Conservation (phyloP, 345 rosid species). For the Gossypium longicalyx region DNA sequence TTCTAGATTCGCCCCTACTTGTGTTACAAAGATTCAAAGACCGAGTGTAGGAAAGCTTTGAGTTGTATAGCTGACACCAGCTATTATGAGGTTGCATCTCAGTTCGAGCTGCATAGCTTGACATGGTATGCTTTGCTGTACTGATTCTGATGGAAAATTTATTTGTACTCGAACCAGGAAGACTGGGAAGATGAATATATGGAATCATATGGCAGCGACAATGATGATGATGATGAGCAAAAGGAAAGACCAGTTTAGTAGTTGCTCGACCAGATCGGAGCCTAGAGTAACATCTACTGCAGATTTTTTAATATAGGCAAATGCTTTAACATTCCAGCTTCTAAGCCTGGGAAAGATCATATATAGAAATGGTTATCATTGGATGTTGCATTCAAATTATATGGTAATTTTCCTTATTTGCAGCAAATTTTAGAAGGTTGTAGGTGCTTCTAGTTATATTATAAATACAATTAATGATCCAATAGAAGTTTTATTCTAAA, state of each 20-base stretch:
- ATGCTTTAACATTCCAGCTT: not conserved
- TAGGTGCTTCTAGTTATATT: not conserved
- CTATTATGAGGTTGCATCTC: not conserved
- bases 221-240: slow-evolving; percentile 1
- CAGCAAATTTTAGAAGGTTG: not conserved
- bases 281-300: not conserved
- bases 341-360: not conserved
- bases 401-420: not conserved
- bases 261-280: not conserved
- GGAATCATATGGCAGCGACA: slow-evolving; percentile 5
- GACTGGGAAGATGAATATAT: slow-evolving; percentile 32
- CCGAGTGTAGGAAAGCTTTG: not conserved
- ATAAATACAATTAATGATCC: not conserved
- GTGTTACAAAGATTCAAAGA: not conserved
- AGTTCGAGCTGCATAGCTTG: not conserved
- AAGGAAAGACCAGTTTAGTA: not conserved
- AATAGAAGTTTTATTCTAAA: not conserved
- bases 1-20: not conserved
- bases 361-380: not conserved
- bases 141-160: not conserved
- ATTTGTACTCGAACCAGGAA: slow-evolving; percentile 22
- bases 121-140: not conserved
- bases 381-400: not conserved
- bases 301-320: not conserved
- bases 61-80: not conserved